These are phyloP conservation scores for Aspergillus terreus DNA, from an alignment of 2,329 filamentous ascomycete genomes.

Conservation along the genomic window DNA sequence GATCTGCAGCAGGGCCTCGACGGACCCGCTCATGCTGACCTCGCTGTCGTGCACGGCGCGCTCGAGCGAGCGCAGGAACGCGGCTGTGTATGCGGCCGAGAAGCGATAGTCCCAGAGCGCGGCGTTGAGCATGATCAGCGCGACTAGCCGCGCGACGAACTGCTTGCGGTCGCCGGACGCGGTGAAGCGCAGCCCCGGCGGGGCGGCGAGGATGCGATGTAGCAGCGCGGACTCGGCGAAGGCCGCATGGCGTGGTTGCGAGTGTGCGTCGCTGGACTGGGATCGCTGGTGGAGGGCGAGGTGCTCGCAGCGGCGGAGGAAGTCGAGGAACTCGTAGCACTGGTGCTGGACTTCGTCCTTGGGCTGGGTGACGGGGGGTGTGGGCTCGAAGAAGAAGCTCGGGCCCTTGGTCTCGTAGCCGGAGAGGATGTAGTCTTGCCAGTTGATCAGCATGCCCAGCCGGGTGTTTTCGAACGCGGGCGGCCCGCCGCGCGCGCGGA, in stretches of 20 bases:
- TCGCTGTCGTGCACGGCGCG: slow-evolving; percentile 32
- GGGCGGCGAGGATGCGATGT: slow-evolving; percentile 30
- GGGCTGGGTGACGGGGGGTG: slow-evolving; percentile 6
- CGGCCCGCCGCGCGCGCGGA: slow-evolving; percentile 35
- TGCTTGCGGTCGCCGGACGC: slow-evolving; percentile 37
- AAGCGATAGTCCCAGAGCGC: slow-evolving; percentile 40
- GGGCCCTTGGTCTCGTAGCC: slow-evolving; percentile 34
- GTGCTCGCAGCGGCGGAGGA: slow-evolving; percentile 36
- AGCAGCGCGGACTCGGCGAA: slow-evolving; percentile 30
- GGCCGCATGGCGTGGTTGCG: slow-evolving; percentile 22
- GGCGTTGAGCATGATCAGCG: slow-evolving; percentile 36
- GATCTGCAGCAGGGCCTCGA: slow-evolving; percentile 39
- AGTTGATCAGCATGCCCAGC: slow-evolving; percentile 40
- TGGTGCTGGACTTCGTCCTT: slow-evolving; percentile 32
- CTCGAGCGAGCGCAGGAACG: slow-evolving; percentile 32
- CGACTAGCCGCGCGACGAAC: slow-evolving; percentile 33
- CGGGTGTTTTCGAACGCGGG: slow-evolving; percentile 33
- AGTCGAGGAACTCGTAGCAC: slow-evolving; percentile 36
- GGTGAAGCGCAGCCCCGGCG: slow-evolving; percentile 30
- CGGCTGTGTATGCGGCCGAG: slow-evolving; percentile 23
- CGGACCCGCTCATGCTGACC: slow-evolving; percentile 34
- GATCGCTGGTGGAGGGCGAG: slow-evolving; percentile 28
- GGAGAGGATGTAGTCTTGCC: slow-evolving; percentile 40
- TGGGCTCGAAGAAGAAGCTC: slow-evolving; percentile 32
- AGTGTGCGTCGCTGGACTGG: slow-evolving; percentile 11